These are phyloP conservation scores for Hygrophila difformis DNA, from an alignment of 257 asterid genomes.

Conservation along the genomic window DNA sequence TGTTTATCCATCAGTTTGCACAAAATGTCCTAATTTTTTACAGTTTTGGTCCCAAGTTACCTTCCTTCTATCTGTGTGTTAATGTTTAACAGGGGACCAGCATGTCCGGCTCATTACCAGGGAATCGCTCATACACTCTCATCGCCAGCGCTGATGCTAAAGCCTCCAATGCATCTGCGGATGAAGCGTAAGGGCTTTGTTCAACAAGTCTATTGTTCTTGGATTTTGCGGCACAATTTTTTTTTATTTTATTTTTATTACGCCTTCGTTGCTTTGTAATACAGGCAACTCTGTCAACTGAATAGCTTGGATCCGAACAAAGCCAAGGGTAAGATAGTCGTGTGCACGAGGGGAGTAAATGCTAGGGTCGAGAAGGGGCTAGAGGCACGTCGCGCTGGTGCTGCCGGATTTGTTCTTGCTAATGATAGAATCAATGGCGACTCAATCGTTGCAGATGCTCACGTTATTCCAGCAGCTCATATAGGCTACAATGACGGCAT, in stretches of 20 bases:
- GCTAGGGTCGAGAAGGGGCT: constrained; percentile 30
- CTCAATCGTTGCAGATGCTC: constrained; percentile 25
- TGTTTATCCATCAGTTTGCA: no score
- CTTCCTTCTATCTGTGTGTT: not conserved
- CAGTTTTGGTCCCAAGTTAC: no score
- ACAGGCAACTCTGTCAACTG: constrained; percentile 54
- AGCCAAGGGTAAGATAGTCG: constrained; percentile 50
- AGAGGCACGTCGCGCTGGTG: constrained; percentile 43
- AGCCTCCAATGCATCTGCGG: constrained; percentile 17
- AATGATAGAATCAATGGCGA: constrained; percentile 20
- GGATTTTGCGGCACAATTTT: no score
- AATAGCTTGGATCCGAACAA: constrained; percentile 33
- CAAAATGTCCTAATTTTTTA: no score
- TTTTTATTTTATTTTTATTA: no score
- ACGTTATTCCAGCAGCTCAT: constrained; percentile 45
- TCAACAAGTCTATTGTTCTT: not conserved
- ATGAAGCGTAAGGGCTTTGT: constrained; percentile 32
- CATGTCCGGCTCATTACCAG: constrained; percentile 27
- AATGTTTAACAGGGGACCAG: constrained; percentile 30
- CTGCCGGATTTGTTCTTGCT: constrained; percentile 51
- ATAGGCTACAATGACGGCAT: constrained; percentile 40
- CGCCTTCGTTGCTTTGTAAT: no score
- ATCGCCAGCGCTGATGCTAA: constrained; percentile 29
- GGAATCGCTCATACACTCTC: constrained; percentile 22
- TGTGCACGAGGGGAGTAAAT: constrained; percentile 38